phyloP scores from a whole-genome alignment of 495 filamentous ascomycete species.

The Aspergillus carlsbadensis region DNA sequence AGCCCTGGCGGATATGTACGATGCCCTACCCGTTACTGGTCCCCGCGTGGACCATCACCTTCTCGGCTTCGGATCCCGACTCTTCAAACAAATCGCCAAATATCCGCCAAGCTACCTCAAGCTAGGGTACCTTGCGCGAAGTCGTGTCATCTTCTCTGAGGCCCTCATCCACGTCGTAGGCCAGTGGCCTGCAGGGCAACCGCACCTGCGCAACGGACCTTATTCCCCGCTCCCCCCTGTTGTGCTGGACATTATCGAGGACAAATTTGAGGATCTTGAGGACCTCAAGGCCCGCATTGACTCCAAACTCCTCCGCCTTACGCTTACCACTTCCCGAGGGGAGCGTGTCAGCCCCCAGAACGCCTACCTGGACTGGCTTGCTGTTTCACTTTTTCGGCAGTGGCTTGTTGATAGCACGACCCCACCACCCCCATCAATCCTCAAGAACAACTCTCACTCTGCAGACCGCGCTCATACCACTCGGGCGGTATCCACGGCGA shows the following conservation, averaged over 20 bases:
- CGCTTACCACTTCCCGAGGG: slow-evolving; percentile 72
- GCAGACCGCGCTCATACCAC: slow-evolving; percentile 5
- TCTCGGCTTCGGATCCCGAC: slow-evolving; percentile 79
- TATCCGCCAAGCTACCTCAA: slow-evolving; percentile 90
- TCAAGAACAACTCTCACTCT: slow-evolving; percentile 33
- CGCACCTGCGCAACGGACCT: slow-evolving; percentile 65
- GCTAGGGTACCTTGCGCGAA: slow-evolving; percentile 79
- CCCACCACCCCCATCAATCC: slow-evolving; percentile 56
- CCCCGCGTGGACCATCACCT: slow-evolving; percentile 91
- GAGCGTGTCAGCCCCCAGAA: slow-evolving; percentile 77
- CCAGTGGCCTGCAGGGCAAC: slow-evolving; percentile 78
- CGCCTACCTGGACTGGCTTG: slow-evolving; percentile 84
- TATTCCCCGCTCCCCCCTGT: slow-evolving; percentile 59
- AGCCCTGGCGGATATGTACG: slow-evolving; percentile 84
- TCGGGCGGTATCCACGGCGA: slow-evolving; percentile 19
- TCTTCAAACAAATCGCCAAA: slow-evolving; percentile 93
- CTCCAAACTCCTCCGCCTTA: slow-evolving; percentile 74
- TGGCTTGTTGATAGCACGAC: slow-evolving; percentile 88
- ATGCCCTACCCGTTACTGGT: slow-evolving; percentile 82
- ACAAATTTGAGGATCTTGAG: slow-evolving; percentile 83
- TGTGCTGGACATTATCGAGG: slow-evolving; percentile 84
- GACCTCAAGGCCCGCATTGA: slow-evolving; percentile 67
- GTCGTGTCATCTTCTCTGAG: slow-evolving; percentile 84
- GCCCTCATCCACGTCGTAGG: slow-evolving; percentile 89
- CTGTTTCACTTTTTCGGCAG: slow-evolving; percentile 78